Percentiles rank a stretch among this genome's conserved stretches.
These are phyloP conservation scores for Diaporthe sp. DNA, from an alignment of 2,329 filamentous ascomycete species.

Conservation along the genomic window DNA sequence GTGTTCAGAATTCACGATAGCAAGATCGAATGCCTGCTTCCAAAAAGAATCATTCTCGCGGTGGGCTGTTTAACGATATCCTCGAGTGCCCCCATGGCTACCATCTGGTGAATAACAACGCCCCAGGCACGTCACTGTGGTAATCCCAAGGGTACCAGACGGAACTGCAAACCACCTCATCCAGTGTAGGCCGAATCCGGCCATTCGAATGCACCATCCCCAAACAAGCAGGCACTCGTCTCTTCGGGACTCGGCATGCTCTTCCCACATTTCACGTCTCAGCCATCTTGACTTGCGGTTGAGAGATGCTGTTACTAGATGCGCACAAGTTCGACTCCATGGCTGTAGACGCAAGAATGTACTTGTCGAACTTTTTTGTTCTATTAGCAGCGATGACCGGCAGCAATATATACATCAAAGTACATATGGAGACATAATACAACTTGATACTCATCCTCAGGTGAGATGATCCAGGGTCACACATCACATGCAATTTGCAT, in stretches of 20 bases:
- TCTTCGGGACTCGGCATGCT: not conserved
- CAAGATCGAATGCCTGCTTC: not conserved
- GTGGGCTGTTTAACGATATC: not conserved
- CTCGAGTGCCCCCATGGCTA: not conserved
- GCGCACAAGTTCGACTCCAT: no score
- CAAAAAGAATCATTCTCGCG: not conserved
- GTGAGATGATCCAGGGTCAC: not conserved
- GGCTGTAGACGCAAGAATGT: not conserved
- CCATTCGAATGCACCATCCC: not conserved
- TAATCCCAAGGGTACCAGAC: not conserved
- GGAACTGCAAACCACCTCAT: not conserved
- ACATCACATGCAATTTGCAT: not conserved
- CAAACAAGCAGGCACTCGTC: not conserved
- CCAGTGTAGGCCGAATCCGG: not conserved
- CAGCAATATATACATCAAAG: not conserved
- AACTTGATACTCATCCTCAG: not conserved
- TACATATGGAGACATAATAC: no score
- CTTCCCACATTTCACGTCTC: no score
- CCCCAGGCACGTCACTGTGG: not conserved
- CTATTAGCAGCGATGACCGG: not conserved
- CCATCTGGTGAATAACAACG: not conserved
- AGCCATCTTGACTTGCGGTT: not conserved
- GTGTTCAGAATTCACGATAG: not conserved
- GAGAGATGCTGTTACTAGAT: not conserved
- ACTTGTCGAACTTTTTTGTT: not conserved